Evolutionary conservation across 2,329 filamentous ascomycete species (phyloP), one percentile per base, ranked within the genome.

Genomic region (Paecilomyces niveus): DNA sequence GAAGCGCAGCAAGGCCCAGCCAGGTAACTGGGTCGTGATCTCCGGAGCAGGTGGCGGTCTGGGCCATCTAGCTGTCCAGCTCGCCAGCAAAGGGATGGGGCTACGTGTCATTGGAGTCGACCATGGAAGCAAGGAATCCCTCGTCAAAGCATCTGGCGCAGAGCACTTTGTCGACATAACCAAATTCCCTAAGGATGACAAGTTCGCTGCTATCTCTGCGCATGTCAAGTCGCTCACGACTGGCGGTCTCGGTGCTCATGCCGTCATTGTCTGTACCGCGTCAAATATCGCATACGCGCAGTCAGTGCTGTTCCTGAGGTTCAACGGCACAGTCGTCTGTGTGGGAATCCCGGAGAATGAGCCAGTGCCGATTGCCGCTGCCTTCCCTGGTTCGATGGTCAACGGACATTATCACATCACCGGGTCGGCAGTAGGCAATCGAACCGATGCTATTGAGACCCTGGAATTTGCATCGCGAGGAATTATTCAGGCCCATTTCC

Each of bases 111-210:
- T 88, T 58, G 86, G 85, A 26, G 81, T 89, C 67, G 87, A 89
- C 68, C 78, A 84, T 63, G 82, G 81, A 53, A 81, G 78, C 65
- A 89, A 89, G 70, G 81, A 83, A 64, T 65, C 81, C 11, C 67
- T 88, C 1, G 80, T 83, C 9, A 79, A 80, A 54, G 77, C 81
- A 0, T 84, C 78, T n/a, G 86, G 86, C 8, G 85, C 85, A 0
- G 85, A 89, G 67, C 80, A 83, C 63, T 89, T 89, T 72, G 76
- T 89, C 59, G 84, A 87, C 61, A 76, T 88, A 59, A 83, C 84
- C 31, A 75, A 80, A 58, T 79, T 77, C 64, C 70, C 73, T 4
- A 63, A 64, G 39, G 75, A 80, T 57, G 77, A 80, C 53, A 77
- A 80, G 52, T 80, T 79, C 32, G 68, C 70, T 39, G 77, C 78